These are phyloP conservation scores for Lasiodiplodia citricola DNA, from an alignment of 2,329 filamentous ascomycete genomes.

Conservation along the genomic window DNA sequence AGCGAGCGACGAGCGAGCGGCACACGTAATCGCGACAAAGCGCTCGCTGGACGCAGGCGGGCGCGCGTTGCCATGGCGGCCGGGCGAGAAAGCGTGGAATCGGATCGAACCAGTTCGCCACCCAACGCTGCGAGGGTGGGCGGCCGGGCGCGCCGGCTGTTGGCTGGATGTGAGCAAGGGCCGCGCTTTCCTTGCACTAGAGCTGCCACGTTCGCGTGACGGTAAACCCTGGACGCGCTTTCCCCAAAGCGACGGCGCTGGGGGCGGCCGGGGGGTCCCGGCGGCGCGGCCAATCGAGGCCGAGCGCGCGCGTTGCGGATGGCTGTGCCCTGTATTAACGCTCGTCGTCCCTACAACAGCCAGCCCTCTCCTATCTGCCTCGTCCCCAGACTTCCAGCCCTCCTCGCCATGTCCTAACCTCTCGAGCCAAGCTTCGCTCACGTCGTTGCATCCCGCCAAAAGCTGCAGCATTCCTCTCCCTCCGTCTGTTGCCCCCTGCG, in stretches of 20 bases:
- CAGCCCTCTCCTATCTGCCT: slow-evolving; percentile 17
- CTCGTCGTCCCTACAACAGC: slow-evolving; percentile 22
- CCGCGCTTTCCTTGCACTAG: slow-evolving; percentile 16
- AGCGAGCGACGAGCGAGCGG: background rate
- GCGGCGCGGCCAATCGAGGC: slow-evolving; percentile 22
- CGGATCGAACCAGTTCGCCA: background rate
- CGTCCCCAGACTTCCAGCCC: slow-evolving; percentile 17
- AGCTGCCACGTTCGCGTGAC: slow-evolving; percentile 21
- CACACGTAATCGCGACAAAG: slow-evolving; percentile 17
- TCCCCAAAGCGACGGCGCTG: slow-evolving; percentile 1
- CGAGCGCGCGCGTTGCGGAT: slow-evolving; percentile 16
- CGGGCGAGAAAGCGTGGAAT: background rate
- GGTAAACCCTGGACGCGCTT: background rate
- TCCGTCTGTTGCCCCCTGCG: slow-evolving; percentile 35
- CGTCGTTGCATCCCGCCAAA: slow-evolving; percentile 24
- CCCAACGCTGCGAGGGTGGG: background rate
- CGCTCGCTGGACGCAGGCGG: background rate
- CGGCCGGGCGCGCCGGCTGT: background rate
- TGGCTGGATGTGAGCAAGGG: slow-evolving; percentile 18
- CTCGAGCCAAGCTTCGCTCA: slow-evolving; percentile 17
- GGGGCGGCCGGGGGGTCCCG: slow-evolving; percentile 9
- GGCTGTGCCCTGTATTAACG: slow-evolving; percentile 25
- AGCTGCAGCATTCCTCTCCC: slow-evolving; percentile 27
- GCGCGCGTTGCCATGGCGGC: background rate
- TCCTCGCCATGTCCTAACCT: slow-evolving; percentile 26